Conservation (phyloP, 768 basidiomycete species). For the Candolleomyces aberdarensis region DNA sequence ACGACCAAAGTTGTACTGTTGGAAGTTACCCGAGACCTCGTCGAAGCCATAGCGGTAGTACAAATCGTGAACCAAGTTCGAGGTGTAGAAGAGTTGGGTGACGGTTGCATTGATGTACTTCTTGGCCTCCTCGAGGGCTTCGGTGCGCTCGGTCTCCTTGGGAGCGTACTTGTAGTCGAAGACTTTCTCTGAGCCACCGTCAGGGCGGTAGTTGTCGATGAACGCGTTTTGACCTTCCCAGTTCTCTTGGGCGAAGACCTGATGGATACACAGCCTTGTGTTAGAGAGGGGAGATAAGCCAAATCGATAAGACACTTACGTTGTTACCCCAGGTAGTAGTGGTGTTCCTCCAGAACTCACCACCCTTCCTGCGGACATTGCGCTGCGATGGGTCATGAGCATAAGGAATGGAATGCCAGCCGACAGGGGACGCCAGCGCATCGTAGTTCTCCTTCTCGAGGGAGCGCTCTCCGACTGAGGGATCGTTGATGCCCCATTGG, state of each 20-base stretch:
- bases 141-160: conserved; percentile 46
- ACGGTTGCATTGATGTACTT: conserved; percentile 85
- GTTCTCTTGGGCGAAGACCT: conserved; percentile 93
- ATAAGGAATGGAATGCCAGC: conserved; percentile 88
- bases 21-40: conserved; percentile 93
- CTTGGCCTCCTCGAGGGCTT: conserved; percentile 69
- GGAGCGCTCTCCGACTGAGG: conserved; percentile 59
- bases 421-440: conserved; percentile 73
- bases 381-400: conserved; percentile 57
- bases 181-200: conserved; percentile 46
- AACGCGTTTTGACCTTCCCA: conserved; percentile 72
- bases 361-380: conserved; percentile 19
- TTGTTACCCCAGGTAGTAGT: conserved; percentile 89
- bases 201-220: conserved; percentile 77
- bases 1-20: conserved; percentile 92
- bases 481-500: conserved; percentile 85
- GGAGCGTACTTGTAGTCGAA: conserved; percentile 82
- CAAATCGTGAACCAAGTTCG: conserved; percentile 78
- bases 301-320: conserved; percentile 30
- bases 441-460: conserved; percentile 70
- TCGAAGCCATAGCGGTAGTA: conserved; percentile 93
- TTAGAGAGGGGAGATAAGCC: background rate
- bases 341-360: conserved; percentile 54
- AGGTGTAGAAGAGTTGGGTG: conserved; percentile 87
- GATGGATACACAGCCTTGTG: background rate